Percentiles rank a stretch among this genome's conserved stretches.
phyloP scores from a whole-genome alignment of 179 eudicot species.

The Heliamphora pulchella region DNA sequence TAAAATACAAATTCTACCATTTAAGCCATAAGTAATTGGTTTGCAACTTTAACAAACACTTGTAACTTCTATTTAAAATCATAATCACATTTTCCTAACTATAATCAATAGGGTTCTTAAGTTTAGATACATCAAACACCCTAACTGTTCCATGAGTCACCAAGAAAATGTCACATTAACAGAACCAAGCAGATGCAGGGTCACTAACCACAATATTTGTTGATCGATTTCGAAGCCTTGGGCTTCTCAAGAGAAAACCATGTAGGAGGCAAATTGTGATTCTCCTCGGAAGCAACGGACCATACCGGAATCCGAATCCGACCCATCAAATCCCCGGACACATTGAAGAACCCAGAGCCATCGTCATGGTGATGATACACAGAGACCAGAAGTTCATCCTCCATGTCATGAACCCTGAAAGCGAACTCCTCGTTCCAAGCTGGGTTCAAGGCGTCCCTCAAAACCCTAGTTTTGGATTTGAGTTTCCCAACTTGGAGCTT shows the following conservation, averaged over 20 bases:
- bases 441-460: slow-evolving; percentile 42
- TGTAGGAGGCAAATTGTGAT: slow-evolving; percentile 52
- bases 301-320: slow-evolving; percentile 55
- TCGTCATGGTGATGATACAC: slow-evolving; percentile 39
- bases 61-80: no score
- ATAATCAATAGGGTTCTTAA: no score
- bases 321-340: slow-evolving; percentile 54
- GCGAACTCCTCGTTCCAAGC: slow-evolving; percentile 93
- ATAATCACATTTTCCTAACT: no score
- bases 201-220: slow-evolving; percentile 44
- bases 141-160: neutral
- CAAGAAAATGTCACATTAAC: neutral
- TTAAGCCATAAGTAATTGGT: no score
- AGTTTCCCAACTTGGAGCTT: slow-evolving; percentile 65
- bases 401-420: slow-evolving; percentile 55
- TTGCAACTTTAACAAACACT: no score
- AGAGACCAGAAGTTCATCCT: slow-evolving; percentile 60
- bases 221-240: slow-evolving; percentile 30
- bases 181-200: neutral
- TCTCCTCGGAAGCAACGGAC: slow-evolving; percentile 43
- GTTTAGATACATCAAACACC: no score
- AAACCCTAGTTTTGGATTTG: slow-evolving; percentile 60
- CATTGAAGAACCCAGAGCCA: slow-evolving; percentile 35
- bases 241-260: slow-evolving; percentile 65
- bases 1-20: no score